Evolutionary conservation across 1,284 basidiomycete genomes (phyloP).

Genomic region (Mycena citricolor): DNA sequence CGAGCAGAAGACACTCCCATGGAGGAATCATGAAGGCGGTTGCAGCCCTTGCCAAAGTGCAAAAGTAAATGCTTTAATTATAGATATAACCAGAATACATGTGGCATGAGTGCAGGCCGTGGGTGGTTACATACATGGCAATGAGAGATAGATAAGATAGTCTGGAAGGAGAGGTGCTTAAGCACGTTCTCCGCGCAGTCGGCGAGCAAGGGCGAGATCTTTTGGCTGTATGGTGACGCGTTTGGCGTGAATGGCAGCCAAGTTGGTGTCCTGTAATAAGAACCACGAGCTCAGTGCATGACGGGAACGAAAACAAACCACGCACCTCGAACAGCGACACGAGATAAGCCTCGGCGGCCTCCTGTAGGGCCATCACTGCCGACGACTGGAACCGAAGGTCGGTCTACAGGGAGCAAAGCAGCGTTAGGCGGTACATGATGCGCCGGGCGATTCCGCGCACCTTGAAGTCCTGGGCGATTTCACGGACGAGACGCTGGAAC

Average conservation of each 20-base stretch:
- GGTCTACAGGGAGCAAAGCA: constrained; percentile 42
- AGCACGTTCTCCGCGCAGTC: constrained; percentile 67
- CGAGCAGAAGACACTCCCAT: too few species aligned
- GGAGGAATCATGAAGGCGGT: too few species aligned
- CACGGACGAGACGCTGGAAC: constrained; percentile 71
- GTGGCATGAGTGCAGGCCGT: constrained; percentile 7
- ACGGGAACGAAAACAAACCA: not conserved
- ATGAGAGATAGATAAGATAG: constrained; percentile 1
- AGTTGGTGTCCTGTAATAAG: constrained; percentile 53
- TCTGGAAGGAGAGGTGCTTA: constrained; percentile 4
- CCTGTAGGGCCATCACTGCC: constrained; percentile 83
- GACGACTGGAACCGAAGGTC: constrained; percentile 79
- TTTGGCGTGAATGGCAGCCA: constrained; percentile 42
- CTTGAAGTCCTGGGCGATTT: constrained; percentile 69
- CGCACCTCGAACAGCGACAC: constrained; percentile 69
- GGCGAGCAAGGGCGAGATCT: constrained; percentile 74
- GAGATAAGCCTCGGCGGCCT: constrained; percentile 85
- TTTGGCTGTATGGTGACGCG: constrained; percentile 47
- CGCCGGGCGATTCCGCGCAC: constrained; percentile 37
- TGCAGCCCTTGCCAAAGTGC: too few species aligned
- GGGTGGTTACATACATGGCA: too few species aligned
- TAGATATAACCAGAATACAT: too few species aligned
- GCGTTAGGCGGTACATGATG: not conserved
- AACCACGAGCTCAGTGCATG: constrained; percentile 26
- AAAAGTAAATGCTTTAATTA: too few species aligned